phyloP scores from a whole-genome alignment of 148 eudicot genomes.

The Drosera capensis region DNA sequence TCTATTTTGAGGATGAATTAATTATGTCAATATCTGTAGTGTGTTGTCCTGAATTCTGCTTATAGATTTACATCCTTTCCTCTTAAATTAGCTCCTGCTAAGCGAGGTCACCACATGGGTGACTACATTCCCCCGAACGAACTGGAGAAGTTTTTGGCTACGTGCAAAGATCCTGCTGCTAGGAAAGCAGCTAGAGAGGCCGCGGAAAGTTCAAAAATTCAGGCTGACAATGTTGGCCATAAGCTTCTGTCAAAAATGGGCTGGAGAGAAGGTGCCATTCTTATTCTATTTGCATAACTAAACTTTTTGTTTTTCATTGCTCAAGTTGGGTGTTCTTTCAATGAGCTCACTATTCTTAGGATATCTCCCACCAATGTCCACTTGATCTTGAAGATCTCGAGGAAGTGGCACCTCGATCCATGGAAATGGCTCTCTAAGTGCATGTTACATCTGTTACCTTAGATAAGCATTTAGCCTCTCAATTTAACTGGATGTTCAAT shows the following conservation, averaged over 20 bases:
- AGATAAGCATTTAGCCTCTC: background rate
- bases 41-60: too few species aligned
- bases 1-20: too few species aligned
- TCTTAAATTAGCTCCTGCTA: slow-evolving; percentile 21
- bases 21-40: too few species aligned
- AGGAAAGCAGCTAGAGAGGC: slow-evolving; percentile 51
- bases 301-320: too few species aligned
- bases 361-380: too few species aligned
- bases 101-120: slow-evolving; percentile 97
- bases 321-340: too few species aligned
- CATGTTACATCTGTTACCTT: too few species aligned
- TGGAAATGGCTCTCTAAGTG: too few species aligned
- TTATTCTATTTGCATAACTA: background rate
- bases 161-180: slow-evolving; percentile 63
- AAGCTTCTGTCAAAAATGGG: slow-evolving; percentile 90
- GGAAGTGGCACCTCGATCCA: too few species aligned
- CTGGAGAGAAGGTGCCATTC: slow-evolving; percentile 75
- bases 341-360: too few species aligned
- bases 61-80: background rate
- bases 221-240: slow-evolving; percentile 93
- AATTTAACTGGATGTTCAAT: background rate
- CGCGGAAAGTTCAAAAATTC: slow-evolving; percentile 57
- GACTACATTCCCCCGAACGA: slow-evolving; percentile 86
- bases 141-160: slow-evolving; percentile 71
- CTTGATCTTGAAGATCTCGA: too few species aligned